These are phyloP conservation scores for Bruguiera gymnorhiza DNA, from an alignment of 345 rosid species.

Conservation along the genomic window DNA sequence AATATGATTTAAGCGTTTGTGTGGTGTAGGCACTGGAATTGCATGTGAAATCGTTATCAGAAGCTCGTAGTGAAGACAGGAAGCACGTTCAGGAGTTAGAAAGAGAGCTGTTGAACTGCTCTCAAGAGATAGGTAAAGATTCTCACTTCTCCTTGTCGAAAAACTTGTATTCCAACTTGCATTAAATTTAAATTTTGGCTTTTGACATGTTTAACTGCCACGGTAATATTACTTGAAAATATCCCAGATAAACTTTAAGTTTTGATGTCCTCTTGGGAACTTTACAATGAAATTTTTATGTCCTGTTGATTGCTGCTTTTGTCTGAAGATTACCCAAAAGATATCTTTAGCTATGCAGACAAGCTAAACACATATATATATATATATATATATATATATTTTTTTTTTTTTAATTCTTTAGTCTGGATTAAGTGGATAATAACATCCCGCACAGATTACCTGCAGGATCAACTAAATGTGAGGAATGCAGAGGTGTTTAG, in stretches of 20 bases:
- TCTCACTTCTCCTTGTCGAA: constrained; percentile 10
- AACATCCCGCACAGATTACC: constrained; percentile 53
- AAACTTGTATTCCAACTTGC: constrained; percentile 1
- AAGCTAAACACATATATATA: too few relatives aligned
- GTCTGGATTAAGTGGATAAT: constrained; percentile 12
- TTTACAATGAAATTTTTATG: not conserved
- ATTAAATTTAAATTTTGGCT: not conserved
- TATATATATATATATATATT: too few relatives aligned
- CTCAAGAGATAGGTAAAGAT: constrained; percentile 74
- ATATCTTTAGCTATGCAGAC: too few relatives aligned
- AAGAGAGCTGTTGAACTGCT: constrained; percentile 65
- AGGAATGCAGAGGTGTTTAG: constrained; percentile 54
- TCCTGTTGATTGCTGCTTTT: too few relatives aligned
- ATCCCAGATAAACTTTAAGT: not conserved
- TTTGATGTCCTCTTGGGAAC: not conserved
- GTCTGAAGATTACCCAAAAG: too few relatives aligned
- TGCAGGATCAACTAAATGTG: constrained; percentile 69
- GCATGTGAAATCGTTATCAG: constrained; percentile 54
- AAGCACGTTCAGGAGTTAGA: constrained; percentile 56
- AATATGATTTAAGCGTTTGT: constrained; percentile 12
- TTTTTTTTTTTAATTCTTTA: not conserved
- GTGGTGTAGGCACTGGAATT: constrained; percentile 55
- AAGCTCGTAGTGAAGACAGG: constrained; percentile 54
- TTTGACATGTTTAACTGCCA: not conserved
- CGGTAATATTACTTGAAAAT: not conserved